Evolutionary conservation across 495 filamentous ascomycete species (phyloP), one percentile per base, ranked within the genome.

Genomic region (Hyaloscypha finlandica): DNA sequence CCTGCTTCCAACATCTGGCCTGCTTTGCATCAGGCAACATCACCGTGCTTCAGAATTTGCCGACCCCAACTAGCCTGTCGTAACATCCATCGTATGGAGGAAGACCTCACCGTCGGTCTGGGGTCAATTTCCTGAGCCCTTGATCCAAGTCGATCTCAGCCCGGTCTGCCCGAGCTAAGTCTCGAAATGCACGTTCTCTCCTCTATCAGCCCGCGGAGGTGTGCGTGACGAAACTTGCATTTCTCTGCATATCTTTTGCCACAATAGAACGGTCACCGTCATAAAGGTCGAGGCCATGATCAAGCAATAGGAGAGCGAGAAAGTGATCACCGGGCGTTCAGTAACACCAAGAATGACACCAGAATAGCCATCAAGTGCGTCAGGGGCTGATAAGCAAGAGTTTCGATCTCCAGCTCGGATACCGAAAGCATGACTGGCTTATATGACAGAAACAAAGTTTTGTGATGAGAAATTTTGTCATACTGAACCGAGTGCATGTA

Each of bases 391-490:
- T 22, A 65, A 20, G 53, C 65, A 22, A 54, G 3, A 11, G 8
- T 8, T 56, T 48, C 39, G 56, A 32, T 45, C 31, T 71, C 67
- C 45, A 65, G 48, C 62, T 20, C 56, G 37, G 52, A 48, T 31
- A 16, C 56, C 48, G 35, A 30, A 30, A 22, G 33, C 59, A 29
- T 42, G 2, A n/a, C 57, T 64, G n/a, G 56, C 12, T 59, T 61
- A 68, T 70, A 58, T 70, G 68, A 70, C 35, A 71, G 68, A 73
- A 64, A 59, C 64, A 11, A 59, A 37, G 67, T 68, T 62, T 32
- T 56, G 64, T 67, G 66, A 73, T 37, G 4, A 71, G 61, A 65
- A 59, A 58, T 14, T 9, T 59, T 64, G 51, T 53, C 57, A 68
- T 57, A 61, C 59, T 14, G 48, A 63, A 65, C 16, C 33, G 19